Evolutionary conservation across 345 rosid genomes (phyloP).

Genomic region (Eucalyptus regnans): DNA sequence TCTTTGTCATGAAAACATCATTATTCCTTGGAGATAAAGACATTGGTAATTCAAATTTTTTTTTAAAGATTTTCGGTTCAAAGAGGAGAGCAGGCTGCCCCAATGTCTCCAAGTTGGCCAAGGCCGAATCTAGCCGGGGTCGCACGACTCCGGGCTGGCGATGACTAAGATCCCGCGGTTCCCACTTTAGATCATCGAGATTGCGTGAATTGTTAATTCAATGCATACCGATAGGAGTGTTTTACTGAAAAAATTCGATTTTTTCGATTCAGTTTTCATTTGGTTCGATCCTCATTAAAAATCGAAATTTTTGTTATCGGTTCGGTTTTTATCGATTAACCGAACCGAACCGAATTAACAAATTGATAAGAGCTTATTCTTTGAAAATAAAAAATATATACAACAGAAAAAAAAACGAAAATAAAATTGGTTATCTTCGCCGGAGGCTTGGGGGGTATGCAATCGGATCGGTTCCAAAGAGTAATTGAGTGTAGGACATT

Average conservation of each 20-base stretch:
- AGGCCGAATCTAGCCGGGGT: neutral
- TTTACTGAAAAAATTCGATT: too few species aligned
- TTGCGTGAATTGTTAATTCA: fast-evolving
- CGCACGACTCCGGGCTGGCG: fast-evolving
- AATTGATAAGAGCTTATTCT: too few species aligned
- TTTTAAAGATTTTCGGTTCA: fast-evolving
- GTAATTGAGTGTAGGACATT: neutral
- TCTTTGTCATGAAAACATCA: neutral
- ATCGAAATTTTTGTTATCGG: too few species aligned
- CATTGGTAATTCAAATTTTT: neutral
- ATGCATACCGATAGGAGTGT: fast-evolving
- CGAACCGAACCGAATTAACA: too few species aligned
- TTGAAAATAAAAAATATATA: too few species aligned
- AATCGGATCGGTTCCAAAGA: neutral
- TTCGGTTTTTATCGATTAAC: too few species aligned
- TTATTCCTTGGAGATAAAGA: neutral
- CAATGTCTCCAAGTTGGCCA: neutral
- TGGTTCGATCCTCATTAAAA: too few species aligned
- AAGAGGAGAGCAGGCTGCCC: neutral
- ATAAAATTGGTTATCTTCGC: neutral
- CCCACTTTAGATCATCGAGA: fast-evolving
- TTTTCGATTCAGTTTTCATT: too few species aligned
- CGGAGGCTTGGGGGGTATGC: neutral
- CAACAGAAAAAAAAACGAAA: too few species aligned
- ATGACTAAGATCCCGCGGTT: fast-evolving